Percentiles rank a stretch among this genome's conserved stretches.
phyloP scores from a whole-genome alignment of 495 filamentous ascomycete genomes.

The Penicillium maclennaniae region DNA sequence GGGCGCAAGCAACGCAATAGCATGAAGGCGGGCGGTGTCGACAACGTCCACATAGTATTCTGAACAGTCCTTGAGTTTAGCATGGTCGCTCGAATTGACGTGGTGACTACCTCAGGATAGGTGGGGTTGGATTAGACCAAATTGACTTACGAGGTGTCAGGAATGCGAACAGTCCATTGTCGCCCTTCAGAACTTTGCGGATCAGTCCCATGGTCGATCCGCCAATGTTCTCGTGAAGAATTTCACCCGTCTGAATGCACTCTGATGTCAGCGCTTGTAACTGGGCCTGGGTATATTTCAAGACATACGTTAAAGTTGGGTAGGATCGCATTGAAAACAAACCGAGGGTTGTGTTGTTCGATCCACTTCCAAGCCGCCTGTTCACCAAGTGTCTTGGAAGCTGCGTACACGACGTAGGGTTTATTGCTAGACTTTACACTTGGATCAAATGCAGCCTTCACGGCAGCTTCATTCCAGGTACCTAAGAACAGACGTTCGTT shows the following conservation, averaged over 20 bases:
- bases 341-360: conserved; percentile 42
- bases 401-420: conserved; percentile 35
- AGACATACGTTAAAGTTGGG: conserved; percentile 34
- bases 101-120: no score
- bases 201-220: conserved; percentile 24
- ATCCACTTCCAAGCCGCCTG: conserved; percentile 50
- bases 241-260: conserved; percentile 18
- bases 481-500: conserved; percentile 24
- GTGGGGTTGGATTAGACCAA: neutral
- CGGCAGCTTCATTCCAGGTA: conserved; percentile 8
- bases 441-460: conserved; percentile 8
- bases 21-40: conserved; percentile 47
- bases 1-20: conserved; percentile 41
- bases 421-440: conserved; percentile 9
- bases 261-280: neutral
- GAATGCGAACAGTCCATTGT: conserved; percentile 11
- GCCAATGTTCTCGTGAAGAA: conserved; percentile 24
- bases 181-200: conserved; percentile 23
- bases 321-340: conserved; percentile 48
- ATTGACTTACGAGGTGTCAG: conserved; percentile 23
- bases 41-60: conserved; percentile 42
- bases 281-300: neutral
- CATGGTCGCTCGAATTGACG: neutral
- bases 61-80: neutral
- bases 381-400: conserved; percentile 53